Evolutionary conservation across 805 yeast genomes (phyloP).

Genomic region (Spencermartinsiella europaea): DNA sequence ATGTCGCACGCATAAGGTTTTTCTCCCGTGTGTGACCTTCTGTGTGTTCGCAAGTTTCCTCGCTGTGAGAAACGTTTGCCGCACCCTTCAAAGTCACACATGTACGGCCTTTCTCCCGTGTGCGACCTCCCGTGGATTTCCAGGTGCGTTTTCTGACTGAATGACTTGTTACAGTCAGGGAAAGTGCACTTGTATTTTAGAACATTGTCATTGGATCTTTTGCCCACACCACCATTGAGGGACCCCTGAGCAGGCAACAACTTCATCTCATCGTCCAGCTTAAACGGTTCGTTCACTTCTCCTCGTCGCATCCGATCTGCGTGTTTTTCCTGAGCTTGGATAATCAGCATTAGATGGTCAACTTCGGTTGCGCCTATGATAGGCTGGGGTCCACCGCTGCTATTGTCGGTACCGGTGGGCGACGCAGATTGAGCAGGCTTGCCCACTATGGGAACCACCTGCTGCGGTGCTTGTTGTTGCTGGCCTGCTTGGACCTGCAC

Average conservation of each 20-base stretch:
- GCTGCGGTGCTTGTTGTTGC: constrained; percentile 8
- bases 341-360: constrained; percentile 85
- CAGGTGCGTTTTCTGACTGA: constrained; percentile 85
- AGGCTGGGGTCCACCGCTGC: constrained; percentile 6
- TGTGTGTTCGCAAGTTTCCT: constrained; percentile 81
- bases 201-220: constrained; percentile 59
- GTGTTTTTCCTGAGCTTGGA: constrained; percentile 77
- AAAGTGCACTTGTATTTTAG: constrained; percentile 29
- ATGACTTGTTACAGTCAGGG: constrained; percentile 63
- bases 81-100: constrained; percentile 59
- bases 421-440: neutral
- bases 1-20: constrained; percentile 78
- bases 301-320: constrained; percentile 65
- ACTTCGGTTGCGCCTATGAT: constrained; percentile 80
- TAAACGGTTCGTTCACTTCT: constrained; percentile 46
- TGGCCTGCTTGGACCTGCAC: constrained; percentile 6
- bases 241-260: constrained; percentile 41
- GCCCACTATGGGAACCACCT: constrained; percentile 4
- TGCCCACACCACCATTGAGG: constrained; percentile 71
- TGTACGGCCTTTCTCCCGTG: constrained; percentile 80
- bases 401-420: neutral
- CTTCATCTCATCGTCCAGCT: constrained; percentile 15
- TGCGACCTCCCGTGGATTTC: constrained; percentile 87
- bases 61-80: constrained; percentile 84
- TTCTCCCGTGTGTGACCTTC: constrained; percentile 85